Evolutionary conservation across 257 asterid species (phyloP).

Genomic region (Catharanthus roseus): DNA sequence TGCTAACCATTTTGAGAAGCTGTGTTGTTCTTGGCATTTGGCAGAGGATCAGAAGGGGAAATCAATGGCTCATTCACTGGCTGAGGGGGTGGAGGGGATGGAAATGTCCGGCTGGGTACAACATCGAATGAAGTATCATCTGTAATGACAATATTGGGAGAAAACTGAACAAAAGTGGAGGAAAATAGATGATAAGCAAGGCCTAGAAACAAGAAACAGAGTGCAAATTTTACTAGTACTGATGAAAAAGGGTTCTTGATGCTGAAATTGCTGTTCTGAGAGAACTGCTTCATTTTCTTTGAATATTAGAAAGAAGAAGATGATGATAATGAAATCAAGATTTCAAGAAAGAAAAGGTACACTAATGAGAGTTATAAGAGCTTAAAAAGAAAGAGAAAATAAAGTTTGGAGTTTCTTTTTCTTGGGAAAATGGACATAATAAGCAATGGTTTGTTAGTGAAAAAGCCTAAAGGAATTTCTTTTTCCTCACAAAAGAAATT

Average conservation of each 20-base stretch:
- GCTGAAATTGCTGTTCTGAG: conserved; percentile 11
- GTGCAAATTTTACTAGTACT: conserved; percentile 37
- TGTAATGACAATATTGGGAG: conserved; percentile 21
- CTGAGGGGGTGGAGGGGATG: conserved; percentile 13
- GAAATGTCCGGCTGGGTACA: no score
- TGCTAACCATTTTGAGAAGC: conserved; percentile 35
- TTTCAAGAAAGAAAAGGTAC: not conserved
- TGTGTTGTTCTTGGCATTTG: conserved; percentile 13
- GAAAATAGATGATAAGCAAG: conserved; percentile 49
- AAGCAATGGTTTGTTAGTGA: no score
- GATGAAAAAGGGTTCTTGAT: conserved; percentile 34
- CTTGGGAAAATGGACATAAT: no score
- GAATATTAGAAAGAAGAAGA: not conserved
- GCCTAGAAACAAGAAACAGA: conserved; percentile 50
- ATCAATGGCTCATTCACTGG: conserved; percentile 20
- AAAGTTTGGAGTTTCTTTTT: no score
- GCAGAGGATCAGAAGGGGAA: conserved; percentile 10
- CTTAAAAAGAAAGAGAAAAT: no score
- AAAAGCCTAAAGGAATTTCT: no score
- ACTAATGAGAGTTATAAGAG: no score
- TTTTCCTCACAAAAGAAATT: no score
- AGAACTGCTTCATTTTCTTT: conserved; percentile 42
- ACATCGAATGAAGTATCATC: conserved; percentile 23
- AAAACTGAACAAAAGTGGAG: conserved; percentile 41
- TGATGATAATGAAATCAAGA: not conserved